These are phyloP conservation scores for Tricladium varicosporioides DNA, from an alignment of 2,329 filamentous ascomycete genomes.

Conservation along the genomic window DNA sequence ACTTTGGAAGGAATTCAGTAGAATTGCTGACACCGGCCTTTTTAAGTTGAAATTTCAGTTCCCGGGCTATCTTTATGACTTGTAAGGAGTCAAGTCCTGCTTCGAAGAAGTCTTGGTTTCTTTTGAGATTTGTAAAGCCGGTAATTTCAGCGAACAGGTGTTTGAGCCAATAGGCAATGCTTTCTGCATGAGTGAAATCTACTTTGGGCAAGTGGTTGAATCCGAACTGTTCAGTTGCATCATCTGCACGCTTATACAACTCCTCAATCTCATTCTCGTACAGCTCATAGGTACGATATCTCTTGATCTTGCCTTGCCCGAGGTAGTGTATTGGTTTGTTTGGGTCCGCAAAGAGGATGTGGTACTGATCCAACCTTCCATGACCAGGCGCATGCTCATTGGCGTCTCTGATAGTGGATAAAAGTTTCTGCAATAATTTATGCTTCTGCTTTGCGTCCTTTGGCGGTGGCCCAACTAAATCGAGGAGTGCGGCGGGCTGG, in stretches of 20 bases:
- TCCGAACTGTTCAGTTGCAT: constrained; percentile 2
- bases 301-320: constrained; percentile 39
- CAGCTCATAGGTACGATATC: constrained; percentile 29
- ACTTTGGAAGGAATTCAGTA: constrained; percentile 4
- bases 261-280: constrained; percentile 35
- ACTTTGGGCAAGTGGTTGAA: constrained; percentile 1
- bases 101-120: constrained; percentile 13
- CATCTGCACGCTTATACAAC: constrained; percentile 31
- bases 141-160: constrained; percentile 8
- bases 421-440: constrained; percentile 26
- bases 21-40: constrained; percentile 8
- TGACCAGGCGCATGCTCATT: constrained; percentile 32
- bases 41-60: constrained; percentile 13
- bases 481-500: constrained; percentile 16
- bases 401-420: constrained; percentile 33
- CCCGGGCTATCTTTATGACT: constrained; percentile 13
- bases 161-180: constrained; percentile 10
- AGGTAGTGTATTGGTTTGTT: constrained; percentile 36
- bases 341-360: constrained; percentile 33
- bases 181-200: constrained; percentile 8
- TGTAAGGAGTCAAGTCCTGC: constrained; percentile 19
- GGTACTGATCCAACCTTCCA: constrained; percentile 29
- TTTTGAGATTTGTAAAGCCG: constrained; percentile 6
- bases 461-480: constrained; percentile 6
- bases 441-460: constrained; percentile 4